Evolutionary conservation across 2,329 filamentous ascomycete species (phyloP), one percentile per base, ranked within the genome.

Genomic region (Phialophora macrospora): DNA sequence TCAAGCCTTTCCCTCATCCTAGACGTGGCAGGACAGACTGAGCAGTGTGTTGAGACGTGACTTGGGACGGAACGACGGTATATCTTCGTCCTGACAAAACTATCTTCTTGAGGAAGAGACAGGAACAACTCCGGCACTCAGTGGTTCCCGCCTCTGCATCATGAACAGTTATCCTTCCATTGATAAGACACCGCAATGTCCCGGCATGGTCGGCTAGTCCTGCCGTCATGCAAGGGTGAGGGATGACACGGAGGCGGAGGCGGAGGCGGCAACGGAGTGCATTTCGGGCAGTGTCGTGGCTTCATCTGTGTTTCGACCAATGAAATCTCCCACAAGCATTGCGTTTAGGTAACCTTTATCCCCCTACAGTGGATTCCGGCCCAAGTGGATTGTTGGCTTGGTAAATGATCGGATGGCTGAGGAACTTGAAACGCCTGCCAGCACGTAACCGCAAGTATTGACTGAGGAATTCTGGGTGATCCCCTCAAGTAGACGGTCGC

Each of bases 1-100:
- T 55, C 44, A 7, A 46, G 38, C 30, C 62, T 60, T 52, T 63
- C 63, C 38, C 38, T 63, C 63, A 68, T 68, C 32, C 17, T 26
- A 32, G 34, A 41, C 22, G n/a, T n/a, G 38, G 2, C 12, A n/a
- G 32, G n/a, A 60, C 22, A 22, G 22, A 54, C 28, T 30, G 22
- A 9, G 38, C 38, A 26, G 9, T 51, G 17, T 4, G 20, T 51
- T 22, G 48, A 51, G 20, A 26, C 8, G n/a, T 12, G 48, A 22
- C 6, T 22, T 26, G 20, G 24, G 4, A 14, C 20, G 48, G 5
- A 51, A 14, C 7, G 24, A 17, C 20, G 24, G 11, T 51, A 14
- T 22, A 14, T 26, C 4, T 51, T 28, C 24, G 24, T 51, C 48
- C 14, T 26, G 20, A 11, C 11, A 51, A 51, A 51, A 51, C 12